Evolutionary conservation across 495 filamentous ascomycete species (phyloP).

Genomic region (Lentithecium fluviatile): DNA sequence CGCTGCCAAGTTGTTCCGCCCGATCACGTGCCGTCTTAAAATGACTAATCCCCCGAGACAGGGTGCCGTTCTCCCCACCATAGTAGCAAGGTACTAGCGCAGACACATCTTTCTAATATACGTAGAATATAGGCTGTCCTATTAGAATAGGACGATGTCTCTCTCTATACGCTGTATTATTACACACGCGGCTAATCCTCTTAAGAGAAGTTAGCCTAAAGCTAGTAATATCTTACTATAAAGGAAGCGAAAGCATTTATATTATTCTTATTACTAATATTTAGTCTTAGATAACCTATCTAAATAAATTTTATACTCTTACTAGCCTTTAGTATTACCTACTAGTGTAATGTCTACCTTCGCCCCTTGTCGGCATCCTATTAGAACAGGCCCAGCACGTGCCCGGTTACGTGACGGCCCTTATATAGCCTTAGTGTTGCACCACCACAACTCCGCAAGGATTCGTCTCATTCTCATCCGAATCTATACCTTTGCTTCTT

Average conservation of each 20-base stretch:
- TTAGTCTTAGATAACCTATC: slow-evolving; percentile 35
- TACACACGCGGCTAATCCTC: slow-evolving; percentile 1
- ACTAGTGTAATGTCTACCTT: too few relatives aligned
- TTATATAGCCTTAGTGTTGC: too few relatives aligned
- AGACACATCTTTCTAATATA: neutral
- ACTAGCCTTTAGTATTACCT: slow-evolving; percentile 17
- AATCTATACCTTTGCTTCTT: too few relatives aligned
- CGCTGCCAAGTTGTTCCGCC: too few relatives aligned
- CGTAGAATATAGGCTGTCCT: slow-evolving; percentile 1
- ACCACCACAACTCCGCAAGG: too few relatives aligned
- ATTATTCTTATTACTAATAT: slow-evolving; percentile 39
- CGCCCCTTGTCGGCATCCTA: too few relatives aligned
- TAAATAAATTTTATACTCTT: slow-evolving; percentile 35
- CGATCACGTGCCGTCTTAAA: too few relatives aligned
- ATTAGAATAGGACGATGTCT: neutral
- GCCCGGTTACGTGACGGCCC: too few relatives aligned
- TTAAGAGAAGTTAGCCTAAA: neutral
- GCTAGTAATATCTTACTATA: slow-evolving; percentile 15
- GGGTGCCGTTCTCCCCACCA: too few relatives aligned
- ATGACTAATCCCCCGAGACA: too few relatives aligned
- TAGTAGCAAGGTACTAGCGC: slow-evolving; percentile 1
- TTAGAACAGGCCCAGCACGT: too few relatives aligned
- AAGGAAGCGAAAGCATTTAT: slow-evolving; percentile 39
- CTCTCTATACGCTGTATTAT: slow-evolving; percentile 3
- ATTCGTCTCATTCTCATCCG: too few relatives aligned